phyloP scores from a whole-genome alignment of 2,329 filamentous ascomycete genomes.

The Colletotrichum viniferum region DNA sequence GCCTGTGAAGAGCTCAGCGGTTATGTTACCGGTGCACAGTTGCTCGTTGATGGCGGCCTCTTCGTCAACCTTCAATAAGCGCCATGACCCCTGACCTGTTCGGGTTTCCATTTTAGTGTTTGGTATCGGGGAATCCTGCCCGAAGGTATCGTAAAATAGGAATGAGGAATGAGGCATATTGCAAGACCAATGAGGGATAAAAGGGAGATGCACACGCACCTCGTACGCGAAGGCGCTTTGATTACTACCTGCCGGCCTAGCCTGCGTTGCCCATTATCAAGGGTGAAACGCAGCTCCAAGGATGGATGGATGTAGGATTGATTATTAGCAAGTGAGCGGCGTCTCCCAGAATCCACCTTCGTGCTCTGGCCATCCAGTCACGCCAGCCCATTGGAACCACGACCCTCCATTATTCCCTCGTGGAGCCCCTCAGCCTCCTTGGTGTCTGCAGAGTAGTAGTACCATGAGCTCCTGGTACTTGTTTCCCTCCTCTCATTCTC shows the following conservation, averaged over 20 bases:
- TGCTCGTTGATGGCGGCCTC: conserved; percentile 85
- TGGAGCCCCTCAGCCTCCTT: background rate
- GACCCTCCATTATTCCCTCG: background rate
- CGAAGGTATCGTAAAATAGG: background rate
- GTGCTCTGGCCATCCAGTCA: background rate
- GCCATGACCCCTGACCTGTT: background rate
- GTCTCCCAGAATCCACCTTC: conserved; percentile 3
- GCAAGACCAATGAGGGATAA: background rate
- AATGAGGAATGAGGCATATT: background rate
- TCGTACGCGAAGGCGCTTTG: background rate
- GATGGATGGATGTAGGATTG: conserved; percentile 13
- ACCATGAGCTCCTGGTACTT: background rate
- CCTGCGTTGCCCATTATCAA: background rate
- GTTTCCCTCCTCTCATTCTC: background rate
- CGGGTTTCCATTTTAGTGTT: background rate
- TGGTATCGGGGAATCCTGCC: background rate
- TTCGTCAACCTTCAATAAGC: conserved; percentile 85
- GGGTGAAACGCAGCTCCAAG: conserved; percentile 12
- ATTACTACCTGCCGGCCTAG: background rate
- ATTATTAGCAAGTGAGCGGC: conserved; percentile 4
- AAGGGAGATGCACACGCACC: background rate
- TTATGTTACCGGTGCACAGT: conserved; percentile 82
- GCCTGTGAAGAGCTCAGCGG: conserved; percentile 78
- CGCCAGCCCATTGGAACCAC: background rate
- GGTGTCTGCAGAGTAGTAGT: background rate